These are phyloP conservation scores for Litsea cubeba DNA, from an alignment of 164 flowering plant species.

Conservation along the genomic window DNA sequence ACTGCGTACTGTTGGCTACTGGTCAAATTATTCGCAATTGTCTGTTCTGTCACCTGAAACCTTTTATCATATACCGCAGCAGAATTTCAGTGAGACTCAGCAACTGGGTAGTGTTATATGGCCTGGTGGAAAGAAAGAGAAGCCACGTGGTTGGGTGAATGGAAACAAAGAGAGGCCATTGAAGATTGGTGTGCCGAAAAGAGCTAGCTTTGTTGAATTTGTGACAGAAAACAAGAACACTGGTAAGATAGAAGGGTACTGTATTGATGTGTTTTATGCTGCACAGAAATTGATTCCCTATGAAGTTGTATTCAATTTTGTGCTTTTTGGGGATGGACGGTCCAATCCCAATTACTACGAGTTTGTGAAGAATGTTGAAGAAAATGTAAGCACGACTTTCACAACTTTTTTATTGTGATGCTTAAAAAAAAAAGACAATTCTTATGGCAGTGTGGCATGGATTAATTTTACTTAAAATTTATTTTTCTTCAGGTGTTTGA, in stretches of 20 bases:
- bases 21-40: slow-evolving; percentile 51
- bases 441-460: not conserved
- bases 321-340: slow-evolving; percentile 56
- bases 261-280: slow-evolving; percentile 66
- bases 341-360: slow-evolving; percentile 54
- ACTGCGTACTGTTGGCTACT: slow-evolving; percentile 47
- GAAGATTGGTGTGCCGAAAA: slow-evolving; percentile 55
- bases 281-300: slow-evolving; percentile 56
- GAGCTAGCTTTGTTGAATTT: slow-evolving; percentile 57
- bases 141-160: slow-evolving; percentile 72
- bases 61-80: slow-evolving; percentile 6
- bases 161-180: slow-evolving; percentile 43
- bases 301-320: slow-evolving; percentile 43
- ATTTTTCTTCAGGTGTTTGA: slow-evolving; percentile 47
- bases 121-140: slow-evolving; percentile 54
- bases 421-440: not conserved
- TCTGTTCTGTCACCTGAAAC: slow-evolving; percentile 41
- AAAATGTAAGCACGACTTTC: slow-evolving; percentile 38
- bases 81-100: slow-evolving; percentile 17
- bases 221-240: slow-evolving; percentile 26
- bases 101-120: slow-evolving; percentile 43
- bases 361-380: slow-evolving; percentile 48
- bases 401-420: not conserved
- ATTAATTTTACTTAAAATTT: not conserved
- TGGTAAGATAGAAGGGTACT: slow-evolving; percentile 47